Evolutionary conservation across 352 stramenopile species (phyloP).

Genomic region (Phytophthora pluvialis): DNA sequence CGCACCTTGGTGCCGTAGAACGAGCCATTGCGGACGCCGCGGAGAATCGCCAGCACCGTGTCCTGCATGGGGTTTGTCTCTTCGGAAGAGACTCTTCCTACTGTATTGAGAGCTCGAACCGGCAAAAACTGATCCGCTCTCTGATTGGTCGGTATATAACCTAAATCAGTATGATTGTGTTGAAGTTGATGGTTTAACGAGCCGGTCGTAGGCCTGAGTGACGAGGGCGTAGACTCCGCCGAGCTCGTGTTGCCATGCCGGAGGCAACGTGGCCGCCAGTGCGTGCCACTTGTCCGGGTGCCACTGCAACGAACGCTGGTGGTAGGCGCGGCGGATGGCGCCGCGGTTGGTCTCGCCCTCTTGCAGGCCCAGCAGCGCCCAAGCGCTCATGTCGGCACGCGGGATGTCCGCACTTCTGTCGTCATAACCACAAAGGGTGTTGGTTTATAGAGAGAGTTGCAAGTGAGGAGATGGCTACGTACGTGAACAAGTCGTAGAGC

Average conservation of each 20-base stretch:
- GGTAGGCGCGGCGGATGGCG: constrained; percentile 63
- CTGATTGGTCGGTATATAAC: constrained; percentile 23
- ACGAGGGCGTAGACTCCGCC: constrained; percentile 49
- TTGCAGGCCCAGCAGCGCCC: constrained; percentile 49
- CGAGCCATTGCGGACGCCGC: constrained; percentile 85
- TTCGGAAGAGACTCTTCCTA: constrained; percentile 1
- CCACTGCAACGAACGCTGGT: constrained; percentile 68
- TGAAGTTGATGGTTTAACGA: constrained; percentile 41
- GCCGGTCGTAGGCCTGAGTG: constrained; percentile 54
- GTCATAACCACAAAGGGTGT: background rate
- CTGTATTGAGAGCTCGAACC: constrained; percentile 12
- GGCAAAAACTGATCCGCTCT: background rate
- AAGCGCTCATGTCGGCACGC: constrained; percentile 50
- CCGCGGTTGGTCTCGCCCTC: constrained; percentile 48
- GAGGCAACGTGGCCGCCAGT: constrained; percentile 20
- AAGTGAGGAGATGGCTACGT: constrained; percentile 21
- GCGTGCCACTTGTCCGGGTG: constrained; percentile 74
- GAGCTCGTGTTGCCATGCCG: constrained; percentile 39
- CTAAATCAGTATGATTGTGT: constrained; percentile 27
- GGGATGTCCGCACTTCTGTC: constrained; percentile 48
- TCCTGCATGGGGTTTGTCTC: constrained; percentile 50
- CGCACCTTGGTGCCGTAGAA: constrained; percentile 92
- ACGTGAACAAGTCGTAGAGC: constrained; percentile 67
- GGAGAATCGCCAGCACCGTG: constrained; percentile 70
- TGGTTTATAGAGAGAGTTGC: background rate